Conservation (phyloP, 108 stramenopile genomes). For the Cyclotella kingstonii region DNA sequence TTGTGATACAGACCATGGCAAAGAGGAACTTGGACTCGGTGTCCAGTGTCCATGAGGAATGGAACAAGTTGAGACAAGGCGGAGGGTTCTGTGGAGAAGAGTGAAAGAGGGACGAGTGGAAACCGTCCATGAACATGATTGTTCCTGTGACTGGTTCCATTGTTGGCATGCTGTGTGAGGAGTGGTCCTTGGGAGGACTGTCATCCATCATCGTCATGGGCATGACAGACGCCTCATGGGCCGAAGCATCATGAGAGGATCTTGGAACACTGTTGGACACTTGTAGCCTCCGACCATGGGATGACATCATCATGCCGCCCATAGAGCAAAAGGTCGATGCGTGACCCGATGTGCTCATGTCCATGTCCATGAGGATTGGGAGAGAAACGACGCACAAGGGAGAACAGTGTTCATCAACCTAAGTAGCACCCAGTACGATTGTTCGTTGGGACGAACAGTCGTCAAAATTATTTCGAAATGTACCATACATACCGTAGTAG, state of each 20-base stretch:
- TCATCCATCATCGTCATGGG: neutral
- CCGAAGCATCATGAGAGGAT: neutral
- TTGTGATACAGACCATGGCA: slow-evolving; percentile 27
- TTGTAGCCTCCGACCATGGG: neutral
- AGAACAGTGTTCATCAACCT: no score
- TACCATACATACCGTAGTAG: no score
- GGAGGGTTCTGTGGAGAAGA: slow-evolving; percentile 18
- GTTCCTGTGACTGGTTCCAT: slow-evolving; percentile 23
- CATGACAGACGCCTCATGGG: neutral
- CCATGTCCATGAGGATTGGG: neutral
- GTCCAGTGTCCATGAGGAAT: slow-evolving; percentile 35
- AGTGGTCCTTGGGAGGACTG: neutral
- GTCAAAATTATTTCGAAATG: no score
- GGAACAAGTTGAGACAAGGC: slow-evolving; percentile 36
- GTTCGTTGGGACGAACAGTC: no score
- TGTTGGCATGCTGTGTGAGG: slow-evolving; percentile 2
- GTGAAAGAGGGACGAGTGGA: slow-evolving; percentile 34
- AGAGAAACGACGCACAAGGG: neutral
- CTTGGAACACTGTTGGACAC: neutral
- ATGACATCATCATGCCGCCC: slow-evolving; percentile 17
- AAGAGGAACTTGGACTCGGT: slow-evolving; percentile 18
- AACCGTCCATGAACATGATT: slow-evolving; percentile 46
- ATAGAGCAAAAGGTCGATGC: slow-evolving; percentile 7
- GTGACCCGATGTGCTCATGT: neutral
- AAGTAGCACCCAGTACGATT: no score